Evolutionary conservation across 495 filamentous ascomycete species (phyloP), one percentile per base, ranked within the genome.

Genomic region (Trypethelium eluteriae): DNA sequence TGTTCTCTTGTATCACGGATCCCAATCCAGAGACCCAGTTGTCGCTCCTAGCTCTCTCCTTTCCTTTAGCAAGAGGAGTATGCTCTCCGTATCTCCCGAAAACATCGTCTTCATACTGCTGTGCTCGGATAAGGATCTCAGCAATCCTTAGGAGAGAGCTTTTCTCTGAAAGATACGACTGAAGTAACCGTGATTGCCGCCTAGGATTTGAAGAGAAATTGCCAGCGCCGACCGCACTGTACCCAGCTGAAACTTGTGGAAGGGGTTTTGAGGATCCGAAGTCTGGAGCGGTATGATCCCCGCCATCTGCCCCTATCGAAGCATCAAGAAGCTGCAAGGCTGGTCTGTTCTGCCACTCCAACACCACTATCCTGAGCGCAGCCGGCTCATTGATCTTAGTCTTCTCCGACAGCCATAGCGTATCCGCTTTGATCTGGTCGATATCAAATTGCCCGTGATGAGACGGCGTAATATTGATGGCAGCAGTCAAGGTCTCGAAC

Each of bases 401-500:
- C 67, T 84, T 83, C 65, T 89, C 82, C 73, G 89, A 92, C 62
- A 98, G 80, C 91, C 92, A 96, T 47, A 89, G 76, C 44, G 91
- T 85, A 75, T 96, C 94, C 35, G 85, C 83, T 76, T 95, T 96
- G 72, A 98, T 86, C 75, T 91, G 82, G 35, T 88, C 85, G 61
- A 97, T 81, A 71, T 93, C 82, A 75, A 88, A 91, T 38, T 82
- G 82, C 16, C 84, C 82, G 69, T 86, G 85, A 34, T 85, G 78
- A 9, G 84, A 83, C 4, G 90, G 88, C 35, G 89, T 83, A 56
- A 92, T 86, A 74, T 96, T 88, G 63, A 97, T 95, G n/a, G 93
- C 87, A 18, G 93, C 88, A 1, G 92, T 97, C 76, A 87, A 93
- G 49, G 88, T 91, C 64, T 93, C 89, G 74, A 96, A 96, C 35